Conservation (phyloP, 2,329 filamentous ascomycete genomes). For the Diaporthe aspalathi region DNA sequence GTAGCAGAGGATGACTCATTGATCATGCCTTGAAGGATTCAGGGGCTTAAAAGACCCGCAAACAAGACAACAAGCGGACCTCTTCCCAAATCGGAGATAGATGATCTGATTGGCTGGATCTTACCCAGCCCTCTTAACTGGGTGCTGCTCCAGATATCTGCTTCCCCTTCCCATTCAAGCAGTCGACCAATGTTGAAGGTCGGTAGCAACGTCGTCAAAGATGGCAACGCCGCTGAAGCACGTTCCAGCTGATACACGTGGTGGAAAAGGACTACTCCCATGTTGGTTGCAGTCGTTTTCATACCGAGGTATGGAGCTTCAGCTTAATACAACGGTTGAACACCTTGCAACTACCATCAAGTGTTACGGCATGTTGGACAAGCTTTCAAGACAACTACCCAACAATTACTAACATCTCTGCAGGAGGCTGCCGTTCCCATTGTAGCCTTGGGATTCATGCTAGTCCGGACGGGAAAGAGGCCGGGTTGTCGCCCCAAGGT, state of each 20-base stretch:
- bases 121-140: not conserved
- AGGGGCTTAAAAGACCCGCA: too few relatives aligned
- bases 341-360: not conserved
- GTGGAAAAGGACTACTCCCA: not conserved
- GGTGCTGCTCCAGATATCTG: not conserved
- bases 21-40: not conserved
- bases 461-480: too few relatives aligned
- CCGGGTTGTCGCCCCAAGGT: too few relatives aligned
- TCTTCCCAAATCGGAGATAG: slow-evolving; percentile 6
- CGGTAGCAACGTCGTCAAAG: too few relatives aligned
- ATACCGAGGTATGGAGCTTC: not conserved
- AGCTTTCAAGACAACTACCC: not conserved
- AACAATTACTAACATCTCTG: too few relatives aligned
- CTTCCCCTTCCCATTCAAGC: too few relatives aligned
- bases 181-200: not conserved
- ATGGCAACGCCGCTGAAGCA: not conserved
- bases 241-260: not conserved
- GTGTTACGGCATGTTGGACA: not conserved
- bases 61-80: too few relatives aligned
- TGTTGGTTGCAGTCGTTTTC: not conserved
- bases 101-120: too few relatives aligned
- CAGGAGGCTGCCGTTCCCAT: too few relatives aligned
- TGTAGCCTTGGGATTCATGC: too few relatives aligned
- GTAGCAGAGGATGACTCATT: not conserved
- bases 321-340: not conserved